Base-by-base conservation (phyloP, 2,329 filamentous ascomycete genomes). In the Pseudopithomyces chartarum region DNA sequence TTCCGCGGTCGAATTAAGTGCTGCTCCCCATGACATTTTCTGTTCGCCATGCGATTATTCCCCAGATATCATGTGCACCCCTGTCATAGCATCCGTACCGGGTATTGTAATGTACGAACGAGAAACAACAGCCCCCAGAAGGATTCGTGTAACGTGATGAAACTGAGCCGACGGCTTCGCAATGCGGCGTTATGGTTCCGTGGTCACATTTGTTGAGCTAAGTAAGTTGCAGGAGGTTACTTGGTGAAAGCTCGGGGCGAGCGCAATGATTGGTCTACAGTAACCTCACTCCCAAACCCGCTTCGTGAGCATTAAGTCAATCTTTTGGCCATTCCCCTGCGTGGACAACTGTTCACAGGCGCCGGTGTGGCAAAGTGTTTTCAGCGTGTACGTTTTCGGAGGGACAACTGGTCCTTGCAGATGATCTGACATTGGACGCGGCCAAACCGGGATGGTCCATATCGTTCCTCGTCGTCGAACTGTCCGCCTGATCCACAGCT, bases 401-500 rank as follows among this genome's bases (percentile, higher is more conserved):
- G 15, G 17, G n/a, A 32, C 43, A 48, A 44, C 23, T 51, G 33
- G 38, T 38, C 33, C 48, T n/a, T n/a, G 38, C 26, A 11, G 15
- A 33, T 29, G 26, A 22, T 42, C 36, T 26, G 8, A 42, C 26
- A 17, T 17, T 26, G 38, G 48, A 29, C 19, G n/a, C 10, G 4
- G 17, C 43, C 49, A 39, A 34, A 15, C 11, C 12, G 17, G 38
- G 22, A 12, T 43, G 38, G 23, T n/a, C 17, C 22, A 38, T 17
- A n/a, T 34, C 20, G 29, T 26, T 26, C 26, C 19, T 36, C 4
- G 32, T 22, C 29, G 23, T 10, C 32, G 40, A 45, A 6, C 59
- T 60, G 34, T 55, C 58, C 44, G 52, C 55, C 32, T 58, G 55
- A 23, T 58, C 61, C 44, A 62, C 64, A 26, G 59, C 58, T 33